A percentile compares a stretch with the other conserved stretches of the same genome.
Conservation (phyloP, 306 rosid species). For the Arachis stenosperma region DNA sequence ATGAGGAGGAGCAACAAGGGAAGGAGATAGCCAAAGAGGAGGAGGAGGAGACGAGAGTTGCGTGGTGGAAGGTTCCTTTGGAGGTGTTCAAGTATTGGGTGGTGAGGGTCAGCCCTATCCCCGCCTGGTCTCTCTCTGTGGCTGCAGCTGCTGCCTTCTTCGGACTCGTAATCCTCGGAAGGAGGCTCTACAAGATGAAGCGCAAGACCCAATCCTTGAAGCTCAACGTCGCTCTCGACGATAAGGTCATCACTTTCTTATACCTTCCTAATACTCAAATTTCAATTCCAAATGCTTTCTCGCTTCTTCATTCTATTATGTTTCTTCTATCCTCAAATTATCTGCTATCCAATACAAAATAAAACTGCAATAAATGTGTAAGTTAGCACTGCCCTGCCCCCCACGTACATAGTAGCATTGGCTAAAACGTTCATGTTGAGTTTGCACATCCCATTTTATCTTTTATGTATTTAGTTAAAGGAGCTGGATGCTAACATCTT, state of each 20-base stretch:
- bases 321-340: background rate
- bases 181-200: constrained; percentile 75
- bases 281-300: background rate
- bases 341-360: background rate
- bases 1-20: background rate
- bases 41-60: constrained; percentile 38
- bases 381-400: too few species aligned
- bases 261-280: too few species aligned
- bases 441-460: background rate
- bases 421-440: background rate
- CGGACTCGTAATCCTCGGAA: constrained; percentile 73
- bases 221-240: constrained; percentile 85
- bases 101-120: constrained; percentile 64
- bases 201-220: constrained; percentile 74
- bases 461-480: constrained; percentile 2
- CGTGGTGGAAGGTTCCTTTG: constrained; percentile 95
- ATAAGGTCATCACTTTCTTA: constrained; percentile 57
- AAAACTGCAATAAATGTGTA: background rate
- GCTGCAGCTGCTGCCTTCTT: constrained; percentile 85
- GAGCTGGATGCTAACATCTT: background rate
- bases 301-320: background rate
- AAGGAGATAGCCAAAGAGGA: constrained; percentile 40
- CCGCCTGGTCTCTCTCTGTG: constrained; percentile 80
- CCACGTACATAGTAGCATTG: too few species aligned
- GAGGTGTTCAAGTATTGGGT: constrained; percentile 79